Percentiles rank a stretch among this genome's conserved stretches.
Evolutionary conservation across 805 yeast genomes (phyloP).

Genomic region (Torulaspora franciscae): DNA sequence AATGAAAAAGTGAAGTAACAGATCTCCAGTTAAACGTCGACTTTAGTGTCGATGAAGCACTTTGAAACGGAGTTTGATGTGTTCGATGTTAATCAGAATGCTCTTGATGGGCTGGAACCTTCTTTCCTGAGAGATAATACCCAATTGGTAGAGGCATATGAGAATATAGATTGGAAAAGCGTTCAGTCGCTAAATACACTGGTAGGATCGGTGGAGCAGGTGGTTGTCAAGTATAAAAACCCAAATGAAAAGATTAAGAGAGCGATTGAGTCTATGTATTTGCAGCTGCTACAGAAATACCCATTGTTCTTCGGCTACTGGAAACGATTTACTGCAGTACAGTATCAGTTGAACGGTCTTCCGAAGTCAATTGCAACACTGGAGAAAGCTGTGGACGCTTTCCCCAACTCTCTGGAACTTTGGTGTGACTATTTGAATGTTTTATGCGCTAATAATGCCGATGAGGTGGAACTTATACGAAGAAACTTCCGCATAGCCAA

Average conservation of each 20-base stretch:
- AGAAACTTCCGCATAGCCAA: conserved; percentile 47
- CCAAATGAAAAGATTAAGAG: conserved; percentile 33
- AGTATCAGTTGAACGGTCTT: conserved; percentile 52
- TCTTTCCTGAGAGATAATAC: conserved; percentile 29
- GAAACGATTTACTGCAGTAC: conserved; percentile 55
- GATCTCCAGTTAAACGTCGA: not conserved
- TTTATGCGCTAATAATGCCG: conserved; percentile 40
- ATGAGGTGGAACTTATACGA: conserved; percentile 35
- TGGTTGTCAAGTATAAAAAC: conserved; percentile 33
- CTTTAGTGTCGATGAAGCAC: not conserved
- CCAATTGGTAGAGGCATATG: conserved; percentile 22
- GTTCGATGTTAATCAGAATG: not conserved
- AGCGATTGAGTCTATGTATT: conserved; percentile 36
- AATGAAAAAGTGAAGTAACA: not conserved
- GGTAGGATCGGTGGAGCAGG: conserved; percentile 34
- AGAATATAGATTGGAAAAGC: conserved; percentile 31
- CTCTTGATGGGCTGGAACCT: conserved; percentile 20
- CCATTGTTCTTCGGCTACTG: conserved; percentile 61
- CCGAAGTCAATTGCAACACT: conserved; percentile 46
- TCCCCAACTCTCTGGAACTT: conserved; percentile 57
- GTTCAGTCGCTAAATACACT: conserved; percentile 40
- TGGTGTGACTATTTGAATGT: conserved; percentile 66
- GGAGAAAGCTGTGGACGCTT: conserved; percentile 41
- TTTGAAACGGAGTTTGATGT: not conserved
- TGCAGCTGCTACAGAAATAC: conserved; percentile 44